Evolutionary conservation across 306 rosid genomes (phyloP).

Genomic region (cucumber (Cucumis sativus)): Cucumber_9930_V3 NC_026659.2:25854501-25855000

Average conservation of each 20-base stretch:
- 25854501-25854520: slow-evolving; percentile 2
- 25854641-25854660: not conserved
- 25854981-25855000: not conserved
- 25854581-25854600: not conserved
- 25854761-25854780: not conserved
- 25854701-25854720: not conserved
- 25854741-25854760: not conserved
- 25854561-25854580: not conserved
- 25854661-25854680: slow-evolving; percentile 2
- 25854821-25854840: not conserved
- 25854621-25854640: not conserved
- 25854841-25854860: not conserved
- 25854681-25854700: not conserved
- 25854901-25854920: not conserved
- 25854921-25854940: not conserved
- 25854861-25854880: not conserved
- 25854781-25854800: not conserved
- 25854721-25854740: not conserved
- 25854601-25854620: not conserved
- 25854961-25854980: not conserved
- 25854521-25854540: slow-evolving; percentile 1
- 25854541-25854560: not conserved
- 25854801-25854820: not conserved
- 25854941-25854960: not conserved
- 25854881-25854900: not conserved